Percentiles rank a stretch among this genome's conserved stretches.
Conservation (phyloP, 1,284 basidiomycete species). For the Phellopilus nigrolimitatus region DNA sequence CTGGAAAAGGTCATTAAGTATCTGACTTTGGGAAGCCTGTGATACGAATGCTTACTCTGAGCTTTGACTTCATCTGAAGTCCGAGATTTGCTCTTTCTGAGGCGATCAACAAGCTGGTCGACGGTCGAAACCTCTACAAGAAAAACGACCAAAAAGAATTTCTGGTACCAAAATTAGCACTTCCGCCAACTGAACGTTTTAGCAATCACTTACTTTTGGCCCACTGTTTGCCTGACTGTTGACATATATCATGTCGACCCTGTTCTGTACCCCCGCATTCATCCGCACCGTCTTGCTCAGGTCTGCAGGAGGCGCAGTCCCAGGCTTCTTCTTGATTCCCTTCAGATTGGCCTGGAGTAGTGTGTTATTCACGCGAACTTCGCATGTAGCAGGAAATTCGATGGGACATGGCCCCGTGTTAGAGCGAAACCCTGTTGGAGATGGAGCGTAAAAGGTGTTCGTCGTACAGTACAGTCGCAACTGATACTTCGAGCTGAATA, state of each 20-base stretch:
- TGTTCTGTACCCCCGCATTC: conserved; percentile 48
- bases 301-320: conserved; percentile 89
- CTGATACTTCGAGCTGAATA: conserved; percentile 62
- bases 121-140: conserved; percentile 73
- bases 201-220: conserved; percentile 11
- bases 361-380: conserved; percentile 79
- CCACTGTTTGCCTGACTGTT: conserved; percentile 68
- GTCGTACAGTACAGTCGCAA: conserved; percentile 91
- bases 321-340: conserved; percentile 95
- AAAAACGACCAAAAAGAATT: conserved; percentile 82
- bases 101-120: conserved; percentile 57
- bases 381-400: conserved; percentile 89
- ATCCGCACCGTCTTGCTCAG: conserved; percentile 58
- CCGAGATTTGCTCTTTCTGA: conserved; percentile 63
- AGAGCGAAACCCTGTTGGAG: conserved; percentile 46
- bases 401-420: conserved; percentile 59
- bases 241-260: conserved; percentile 84
- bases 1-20: conserved; percentile 36
- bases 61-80: conserved; percentile 63
- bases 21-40: conserved; percentile 1
- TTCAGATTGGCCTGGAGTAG: conserved; percentile 76
- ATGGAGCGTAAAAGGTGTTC: conserved; percentile 69
- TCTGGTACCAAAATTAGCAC: conserved; percentile 43
- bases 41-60: conserved; percentile 46
- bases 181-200: not conserved